Base-by-base conservation (phyloP, 208 protist genomes). In the Strigomonas culicis region DNA sequence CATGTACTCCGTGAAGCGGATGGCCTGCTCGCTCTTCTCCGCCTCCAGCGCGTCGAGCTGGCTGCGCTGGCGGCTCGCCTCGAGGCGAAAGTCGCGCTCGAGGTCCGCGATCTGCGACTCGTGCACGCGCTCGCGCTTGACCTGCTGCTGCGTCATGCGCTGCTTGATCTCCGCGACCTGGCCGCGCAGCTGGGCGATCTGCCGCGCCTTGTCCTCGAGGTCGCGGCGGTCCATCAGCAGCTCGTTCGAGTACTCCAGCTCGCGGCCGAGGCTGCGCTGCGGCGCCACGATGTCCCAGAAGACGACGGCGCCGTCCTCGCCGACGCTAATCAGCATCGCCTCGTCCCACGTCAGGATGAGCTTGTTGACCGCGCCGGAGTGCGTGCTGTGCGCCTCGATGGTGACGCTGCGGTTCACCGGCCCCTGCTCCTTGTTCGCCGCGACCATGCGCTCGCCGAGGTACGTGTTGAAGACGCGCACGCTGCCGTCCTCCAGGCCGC, bases 141-240 rank as follows among this genome's bases (percentile, higher is more conserved):
- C 67, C 68, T 97, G 90, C 66, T 99, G 94, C 70, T 98, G 96
- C 31, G 84, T 77, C 79, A 98, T 98, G 49, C 98, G 86, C 72
- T 97, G 88, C 68, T 86, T 87, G 22, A 98, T 79, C 49, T 98
- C 97, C 43, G 77, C 75, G 43, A 98, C 93, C 67, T 98, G 94
- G 8, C 72, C 63, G 39, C 74, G 72, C 21, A 97, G 79, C 15
- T 80, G 77, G 31, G 47, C 50, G 24, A 98, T 83, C 24, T 66
- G 60, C 49, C 58, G 66, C 31, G 92, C 89, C 24, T 86, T 90
- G 41, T 91, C 82, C 70, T 98, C 94, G 22, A 98, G 82, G 61
- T 98, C 95, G 36, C 70, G 71, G 58, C 89, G 88, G 39, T 97
- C 93, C 52, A 98, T 92, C 11, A 99, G 86, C 32, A 98, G 78